Percentiles rank a stretch among this genome's conserved stretches.
Evolutionary conservation across 768 basidiomycete genomes (phyloP).

Genomic region (Pisolithus microcarpus): DNA sequence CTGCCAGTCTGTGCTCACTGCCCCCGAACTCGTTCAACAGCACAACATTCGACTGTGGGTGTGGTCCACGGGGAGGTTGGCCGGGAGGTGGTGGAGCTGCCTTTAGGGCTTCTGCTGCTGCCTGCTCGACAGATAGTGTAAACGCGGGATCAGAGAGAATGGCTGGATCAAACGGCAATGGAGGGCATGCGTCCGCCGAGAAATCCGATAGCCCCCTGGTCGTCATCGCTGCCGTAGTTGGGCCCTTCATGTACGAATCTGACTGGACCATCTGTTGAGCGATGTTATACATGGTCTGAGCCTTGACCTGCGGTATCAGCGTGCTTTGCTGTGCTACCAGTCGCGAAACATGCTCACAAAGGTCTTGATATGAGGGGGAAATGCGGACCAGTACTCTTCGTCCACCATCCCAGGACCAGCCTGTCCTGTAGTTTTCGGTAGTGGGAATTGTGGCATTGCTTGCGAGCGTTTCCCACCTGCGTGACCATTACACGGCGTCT

Average conservation of each 20-base stretch:
- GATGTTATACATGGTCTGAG: conserved; percentile 59
- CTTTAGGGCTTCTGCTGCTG: conserved; percentile 31
- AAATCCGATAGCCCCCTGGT: conserved; percentile 31
- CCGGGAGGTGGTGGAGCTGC: conserved; percentile 23
- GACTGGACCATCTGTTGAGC: conserved; percentile 60
- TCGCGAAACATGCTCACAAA: conserved; percentile 45
- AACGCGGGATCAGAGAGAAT: conserved; percentile 51
- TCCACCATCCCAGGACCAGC: conserved; percentile 30
- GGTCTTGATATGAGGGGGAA: conserved; percentile 61
- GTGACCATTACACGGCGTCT: conserved; percentile 21
- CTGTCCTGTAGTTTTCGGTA: conserved; percentile 19
- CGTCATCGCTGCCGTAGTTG: conserved; percentile 25
- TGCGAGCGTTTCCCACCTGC: conserved; percentile 20
- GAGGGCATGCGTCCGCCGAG: conserved; percentile 36
- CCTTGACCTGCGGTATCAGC: conserved; percentile 35
- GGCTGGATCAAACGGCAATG: conserved; percentile 43
- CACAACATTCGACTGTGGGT: conserved; percentile 30
- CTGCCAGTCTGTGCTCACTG: conserved; percentile 30
- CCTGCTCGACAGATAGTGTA: conserved; percentile 44
- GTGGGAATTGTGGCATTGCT: conserved; percentile 9
- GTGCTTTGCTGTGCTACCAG: conserved; percentile 15
- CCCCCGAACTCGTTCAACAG: conserved; percentile 33
- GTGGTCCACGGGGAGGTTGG: conserved; percentile 26
- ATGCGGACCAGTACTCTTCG: conserved; percentile 63
- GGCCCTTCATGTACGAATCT: conserved; percentile 31